Base-by-base conservation (phyloP, 2,329 filamentous ascomycete genomes). In the Paradendryphiella salina region DNA sequence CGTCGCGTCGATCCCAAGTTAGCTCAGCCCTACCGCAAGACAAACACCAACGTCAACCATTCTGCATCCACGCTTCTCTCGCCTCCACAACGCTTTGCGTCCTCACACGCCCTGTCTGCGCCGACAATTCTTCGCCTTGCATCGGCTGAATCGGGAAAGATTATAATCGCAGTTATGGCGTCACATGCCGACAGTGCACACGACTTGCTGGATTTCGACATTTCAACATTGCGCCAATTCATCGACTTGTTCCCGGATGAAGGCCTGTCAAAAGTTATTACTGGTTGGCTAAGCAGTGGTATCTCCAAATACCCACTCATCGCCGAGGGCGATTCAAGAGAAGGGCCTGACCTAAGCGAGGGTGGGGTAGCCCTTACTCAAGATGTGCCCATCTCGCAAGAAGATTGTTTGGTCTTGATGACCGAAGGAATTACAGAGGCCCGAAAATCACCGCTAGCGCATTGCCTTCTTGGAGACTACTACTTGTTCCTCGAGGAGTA, bases 401-500 rank as follows among this genome's bases (percentile, higher is more conserved):
- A 94, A 59, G 91, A 96, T 63, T 84, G 90, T 35, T 75, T 96
- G 46, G 76, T 92, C 5, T 80, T 95, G 70, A 92, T 96, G 83
- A 85, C 84, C 15, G 80, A 82, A 55, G 80, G 78, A 3, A 69
- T 82, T 5, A 66, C 74, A 5, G 75, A 75, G 37, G 72, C 75
- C 3, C 75, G 73, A 47, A 81, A 86, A 36, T 97, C 94, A 0
- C 77, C 89, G 2, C 81, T 99, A 39, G 89, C 90, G 9, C 90
- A 96, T 71, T 84, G 93, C 15, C 78, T 99, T 21, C 85, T 94
- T 70, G 86, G 84, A 8, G 86, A 93, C 59, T 93, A 93, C 66
- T 96, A 95, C 63, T 79, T 94, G 43, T 83, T 87, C 53, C 76
- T 95, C 4, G 91, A 96, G 61, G 94, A 97, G 65, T 85, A 95